phyloP scores from a whole-genome alignment of 1,284 basidiomycete species.

The Meripilus lineatus region DNA sequence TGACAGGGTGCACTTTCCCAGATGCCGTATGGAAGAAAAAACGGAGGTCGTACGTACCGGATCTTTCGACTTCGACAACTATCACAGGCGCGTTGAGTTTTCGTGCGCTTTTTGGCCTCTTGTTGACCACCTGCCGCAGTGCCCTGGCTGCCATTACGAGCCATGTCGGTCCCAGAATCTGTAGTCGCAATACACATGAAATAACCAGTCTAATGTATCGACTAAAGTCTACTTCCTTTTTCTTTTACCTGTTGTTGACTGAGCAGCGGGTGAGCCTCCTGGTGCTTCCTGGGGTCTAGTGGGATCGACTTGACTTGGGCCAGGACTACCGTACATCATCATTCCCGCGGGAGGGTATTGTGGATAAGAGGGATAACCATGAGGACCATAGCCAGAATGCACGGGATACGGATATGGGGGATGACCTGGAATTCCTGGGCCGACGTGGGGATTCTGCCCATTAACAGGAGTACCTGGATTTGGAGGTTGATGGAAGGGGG shows the following conservation, averaged over 20 bases:
- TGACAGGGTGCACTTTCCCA: constrained; percentile 3
- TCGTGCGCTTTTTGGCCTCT: constrained; percentile 81
- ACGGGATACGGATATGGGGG: constrained; percentile 51
- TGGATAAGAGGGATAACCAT: constrained; percentile 48
- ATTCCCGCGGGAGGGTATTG: constrained; percentile 55
- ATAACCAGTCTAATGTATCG: constrained; percentile 34
- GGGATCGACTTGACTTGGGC: constrained; percentile 28
- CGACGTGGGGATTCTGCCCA: constrained; percentile 30
- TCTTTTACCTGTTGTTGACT: constrained; percentile 45
- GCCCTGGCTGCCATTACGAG: constrained; percentile 28
- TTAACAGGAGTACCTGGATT: constrained; percentile 37
- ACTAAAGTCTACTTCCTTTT: constrained; percentile 53
- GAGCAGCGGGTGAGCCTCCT: constrained; percentile 16
- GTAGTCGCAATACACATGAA: constrained; percentile 46
- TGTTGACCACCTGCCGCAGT: constrained; percentile 25
- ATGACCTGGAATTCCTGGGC: constrained; percentile 39
- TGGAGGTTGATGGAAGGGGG: constrained; percentile 53
- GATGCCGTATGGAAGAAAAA: constrained; percentile 9
- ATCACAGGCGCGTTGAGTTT: constrained; percentile 89
- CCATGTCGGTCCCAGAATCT: constrained; percentile 45
- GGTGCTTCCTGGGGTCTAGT: constrained; percentile 15
- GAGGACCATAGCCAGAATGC: constrained; percentile 42
- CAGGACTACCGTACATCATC: constrained; percentile 55
- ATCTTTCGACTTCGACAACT: constrained; percentile 94
- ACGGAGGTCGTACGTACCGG: constrained; percentile 37